Percentiles rank a stretch among this genome's conserved stretches.
Evolutionary conservation across 306 rosid genomes (phyloP).

Genomic region (Elaeagnus macrophylla): DNA sequence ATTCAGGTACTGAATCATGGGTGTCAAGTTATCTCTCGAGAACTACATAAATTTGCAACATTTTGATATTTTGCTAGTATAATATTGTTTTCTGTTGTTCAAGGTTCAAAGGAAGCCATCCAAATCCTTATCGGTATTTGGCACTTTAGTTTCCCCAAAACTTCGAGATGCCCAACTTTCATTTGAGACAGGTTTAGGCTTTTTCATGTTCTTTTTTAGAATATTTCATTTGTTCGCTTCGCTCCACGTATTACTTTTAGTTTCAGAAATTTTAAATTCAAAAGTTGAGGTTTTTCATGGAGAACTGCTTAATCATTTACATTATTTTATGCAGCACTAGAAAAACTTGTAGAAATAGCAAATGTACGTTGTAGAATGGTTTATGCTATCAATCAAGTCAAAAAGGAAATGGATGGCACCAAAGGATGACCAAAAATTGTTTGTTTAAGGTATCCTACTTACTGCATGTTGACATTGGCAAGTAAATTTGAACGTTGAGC

Average conservation of each 20-base stretch:
- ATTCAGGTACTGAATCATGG: not conserved
- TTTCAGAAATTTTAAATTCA: not conserved
- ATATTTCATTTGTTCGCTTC: not conserved
- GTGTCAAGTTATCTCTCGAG: not conserved
- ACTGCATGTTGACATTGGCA: too few relatives aligned
- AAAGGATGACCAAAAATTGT: slow-evolving; percentile 2
- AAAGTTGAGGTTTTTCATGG: not conserved
- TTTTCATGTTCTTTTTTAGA: not conserved
- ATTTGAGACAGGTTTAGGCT: slow-evolving; percentile 58
- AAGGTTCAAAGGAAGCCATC: slow-evolving; percentile 59
- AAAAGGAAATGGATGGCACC: slow-evolving; percentile 36
- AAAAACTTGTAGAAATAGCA: slow-evolving; percentile 63
- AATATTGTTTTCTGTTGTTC: slow-evolving; percentile 15
- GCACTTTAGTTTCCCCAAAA: slow-evolving; percentile 78
- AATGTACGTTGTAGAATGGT: slow-evolving; percentile 52
- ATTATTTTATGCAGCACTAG: slow-evolving; percentile 50
- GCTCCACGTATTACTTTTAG: not conserved
- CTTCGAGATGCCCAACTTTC: slow-evolving; percentile 77
- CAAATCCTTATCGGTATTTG: slow-evolving; percentile 61
- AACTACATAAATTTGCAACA: too few relatives aligned
- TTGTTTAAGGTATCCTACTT: not conserved
- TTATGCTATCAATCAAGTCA: slow-evolving; percentile 42
- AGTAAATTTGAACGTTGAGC: too few relatives aligned
- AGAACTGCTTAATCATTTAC: not conserved
- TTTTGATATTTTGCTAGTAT: not conserved